These are phyloP conservation scores for Talaromyces wortmannii DNA, from an alignment of 495 filamentous ascomycete species.

Conservation along the genomic window DNA sequence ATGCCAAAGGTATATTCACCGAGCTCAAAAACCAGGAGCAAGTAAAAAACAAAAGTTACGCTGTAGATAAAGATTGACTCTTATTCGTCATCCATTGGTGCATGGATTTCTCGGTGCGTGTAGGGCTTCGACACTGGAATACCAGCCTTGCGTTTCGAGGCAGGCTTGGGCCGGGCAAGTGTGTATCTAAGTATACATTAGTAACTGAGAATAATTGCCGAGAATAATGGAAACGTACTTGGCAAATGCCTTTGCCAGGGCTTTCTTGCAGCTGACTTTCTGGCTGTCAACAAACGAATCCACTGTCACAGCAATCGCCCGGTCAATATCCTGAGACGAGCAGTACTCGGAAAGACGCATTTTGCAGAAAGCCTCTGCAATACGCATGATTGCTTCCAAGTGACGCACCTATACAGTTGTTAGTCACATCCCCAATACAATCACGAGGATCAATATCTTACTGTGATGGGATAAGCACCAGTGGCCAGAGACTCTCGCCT, in stretches of 20 bases:
- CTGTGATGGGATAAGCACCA: slow-evolving; percentile 95
- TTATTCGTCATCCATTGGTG: slow-evolving; percentile 4
- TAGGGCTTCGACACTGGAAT: slow-evolving; percentile 26
- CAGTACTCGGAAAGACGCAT: slow-evolving; percentile 96
- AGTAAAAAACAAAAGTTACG: neutral
- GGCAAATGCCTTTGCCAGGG: slow-evolving; percentile 89
- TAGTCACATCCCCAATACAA: neutral
- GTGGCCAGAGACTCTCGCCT: slow-evolving; percentile 84
- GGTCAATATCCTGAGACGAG: slow-evolving; percentile 82
- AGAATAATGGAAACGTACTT: slow-evolving; percentile 58
- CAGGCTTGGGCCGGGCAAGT: slow-evolving; percentile 37
- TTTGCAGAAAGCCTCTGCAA: slow-evolving; percentile 84
- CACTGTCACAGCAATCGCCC: slow-evolving; percentile 93
- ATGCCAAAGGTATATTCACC: slow-evolving; percentile 1
- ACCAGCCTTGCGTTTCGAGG: slow-evolving; percentile 37
- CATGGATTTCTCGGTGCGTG: slow-evolving; percentile 8
- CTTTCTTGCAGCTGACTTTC: slow-evolving; percentile 97
- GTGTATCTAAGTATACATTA: slow-evolving; percentile 27
- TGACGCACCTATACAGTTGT: slow-evolving; percentile 69
- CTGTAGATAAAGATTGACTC: neutral
- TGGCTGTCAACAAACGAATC: slow-evolving; percentile 95
- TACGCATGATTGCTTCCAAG: slow-evolving; percentile 94
- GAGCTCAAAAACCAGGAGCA: neutral
- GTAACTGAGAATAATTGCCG: neutral
- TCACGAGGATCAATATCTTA: slow-evolving; percentile 37